Percentiles rank a stretch among this genome's conserved stretches.
These are phyloP conservation scores for Pestalotiopsis sp. DNA, from an alignment of 2,329 filamentous ascomycete species.

Conservation along the genomic window DNA sequence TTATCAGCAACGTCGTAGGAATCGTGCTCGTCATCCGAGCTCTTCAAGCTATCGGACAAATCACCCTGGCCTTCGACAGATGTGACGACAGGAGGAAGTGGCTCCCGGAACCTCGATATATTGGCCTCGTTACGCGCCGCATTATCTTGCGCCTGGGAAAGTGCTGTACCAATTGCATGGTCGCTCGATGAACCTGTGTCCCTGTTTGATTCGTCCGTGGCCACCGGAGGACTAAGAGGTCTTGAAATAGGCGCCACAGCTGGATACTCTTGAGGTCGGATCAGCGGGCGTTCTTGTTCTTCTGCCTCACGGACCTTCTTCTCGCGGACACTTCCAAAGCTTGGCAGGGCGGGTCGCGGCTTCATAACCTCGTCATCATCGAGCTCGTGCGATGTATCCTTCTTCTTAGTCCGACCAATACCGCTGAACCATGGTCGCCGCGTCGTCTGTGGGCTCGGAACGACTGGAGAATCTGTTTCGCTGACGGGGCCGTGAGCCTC, in stretches of 20 bases:
- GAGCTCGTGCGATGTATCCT: conserved; percentile 50
- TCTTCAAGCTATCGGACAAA: conserved; percentile 57
- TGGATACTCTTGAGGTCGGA: conserved; percentile 51
- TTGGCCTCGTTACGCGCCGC: conserved; percentile 52
- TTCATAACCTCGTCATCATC: conserved; percentile 72
- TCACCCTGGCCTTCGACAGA: conserved; percentile 69
- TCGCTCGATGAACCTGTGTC: conserved; percentile 61
- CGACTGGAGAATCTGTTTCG: conserved; percentile 41
- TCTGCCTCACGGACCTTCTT: conserved; percentile 56
- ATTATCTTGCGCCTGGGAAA: conserved; percentile 55
- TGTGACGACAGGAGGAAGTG: conserved; percentile 71
- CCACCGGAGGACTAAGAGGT: conserved; percentile 25
- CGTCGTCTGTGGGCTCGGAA: conserved; percentile 39
- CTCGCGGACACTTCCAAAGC: conserved; percentile 74
- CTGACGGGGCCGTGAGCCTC: conserved; percentile 40
- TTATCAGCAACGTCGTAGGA: conserved; percentile 20
- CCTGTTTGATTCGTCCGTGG: conserved; percentile 23
- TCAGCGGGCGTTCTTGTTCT: conserved; percentile 60
- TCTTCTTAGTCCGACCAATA: conserved; percentile 52
- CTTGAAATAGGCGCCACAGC: conserved; percentile 27
- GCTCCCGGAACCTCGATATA: conserved; percentile 61
- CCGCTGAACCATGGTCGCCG: conserved; percentile 56
- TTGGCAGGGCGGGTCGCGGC: conserved; percentile 73
- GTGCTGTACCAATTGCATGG: conserved; percentile 56
- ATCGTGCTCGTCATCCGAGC: conserved; percentile 42